A percentile compares a stretch with the other conserved stretches of the same genome.
Conservation (phyloP, 768 basidiomycete species). For the Pleurotus giganteus region DNA sequence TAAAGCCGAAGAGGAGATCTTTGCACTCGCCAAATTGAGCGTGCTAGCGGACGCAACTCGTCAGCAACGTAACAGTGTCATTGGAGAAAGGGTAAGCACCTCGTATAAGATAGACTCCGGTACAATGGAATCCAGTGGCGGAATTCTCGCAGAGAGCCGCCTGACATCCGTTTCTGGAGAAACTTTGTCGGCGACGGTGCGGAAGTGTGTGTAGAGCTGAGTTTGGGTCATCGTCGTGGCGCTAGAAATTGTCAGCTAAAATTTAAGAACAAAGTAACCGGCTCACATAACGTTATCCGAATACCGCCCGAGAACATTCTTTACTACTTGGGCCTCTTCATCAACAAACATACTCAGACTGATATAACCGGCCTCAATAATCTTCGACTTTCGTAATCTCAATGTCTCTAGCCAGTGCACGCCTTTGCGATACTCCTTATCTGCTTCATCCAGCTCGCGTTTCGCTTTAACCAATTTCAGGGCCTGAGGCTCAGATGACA, state of each 20-base stretch:
- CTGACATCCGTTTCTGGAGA: constrained; percentile 69
- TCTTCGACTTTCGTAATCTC: constrained; percentile 77
- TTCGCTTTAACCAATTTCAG: constrained; percentile 79
- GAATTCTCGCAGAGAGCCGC: constrained; percentile 52
- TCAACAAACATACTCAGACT: constrained; percentile 78
- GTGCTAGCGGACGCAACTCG: constrained; percentile 36
- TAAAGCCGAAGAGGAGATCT: constrained; percentile 88
- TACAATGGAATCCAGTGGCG: constrained; percentile 60
- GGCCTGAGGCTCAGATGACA: constrained; percentile 52
- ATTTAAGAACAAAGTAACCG: neutral
- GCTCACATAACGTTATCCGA: constrained; percentile 77
- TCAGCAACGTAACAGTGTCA: neutral
- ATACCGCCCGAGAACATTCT: constrained; percentile 67
- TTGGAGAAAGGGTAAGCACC: neutral
- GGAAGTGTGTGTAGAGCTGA: constrained; percentile 67
- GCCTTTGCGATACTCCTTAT: constrained; percentile 87
- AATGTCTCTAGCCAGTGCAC: constrained; percentile 94
- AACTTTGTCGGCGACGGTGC: constrained; percentile 60
- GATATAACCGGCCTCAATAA: constrained; percentile 80
- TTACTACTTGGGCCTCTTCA: constrained; percentile 66
- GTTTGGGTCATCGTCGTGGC: constrained; percentile 77
- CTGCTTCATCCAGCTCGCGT: constrained; percentile 92
- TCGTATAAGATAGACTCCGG: constrained; percentile 70
- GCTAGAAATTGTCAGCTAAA: constrained; percentile 34
- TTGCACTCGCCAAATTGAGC: constrained; percentile 81